Evolutionary conservation across 208 protist genomes (phyloP).

Genomic region (Trypanosoma congolense): DNA sequence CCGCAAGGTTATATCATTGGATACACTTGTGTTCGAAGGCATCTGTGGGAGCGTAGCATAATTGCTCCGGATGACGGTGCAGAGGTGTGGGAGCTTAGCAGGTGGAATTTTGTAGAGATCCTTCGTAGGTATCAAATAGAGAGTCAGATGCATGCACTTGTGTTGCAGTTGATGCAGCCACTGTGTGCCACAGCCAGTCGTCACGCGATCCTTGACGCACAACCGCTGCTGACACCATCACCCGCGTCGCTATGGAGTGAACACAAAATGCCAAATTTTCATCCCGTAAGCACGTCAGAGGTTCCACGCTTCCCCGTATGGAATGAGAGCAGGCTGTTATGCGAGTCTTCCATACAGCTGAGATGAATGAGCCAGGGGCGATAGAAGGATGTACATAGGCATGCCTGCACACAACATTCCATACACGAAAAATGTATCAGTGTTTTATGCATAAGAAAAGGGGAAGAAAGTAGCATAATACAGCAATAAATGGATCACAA

Average conservation of each 20-base stretch:
- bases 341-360: conserved; percentile 14
- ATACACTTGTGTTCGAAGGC: conserved; percentile 75
- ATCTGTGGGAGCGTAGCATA: conserved; percentile 63
- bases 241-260: conserved; percentile 73
- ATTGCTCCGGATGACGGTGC: conserved; percentile 51
- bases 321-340: conserved; percentile 59
- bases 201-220: conserved; percentile 41
- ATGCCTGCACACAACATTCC: too few species aligned
- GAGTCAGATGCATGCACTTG: conserved; percentile 37
- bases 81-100: conserved; percentile 76
- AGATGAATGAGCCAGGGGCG: neutral
- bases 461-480: neutral
- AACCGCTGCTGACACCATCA: conserved; percentile 59
- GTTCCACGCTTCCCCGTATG: conserved; percentile 50
- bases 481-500: neutral
- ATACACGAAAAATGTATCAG: too few species aligned
- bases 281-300: conserved; percentile 46
- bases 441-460: neutral
- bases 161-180: conserved; percentile 76
- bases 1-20: conserved; percentile 55
- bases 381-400: too few species aligned
- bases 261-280: conserved; percentile 51
- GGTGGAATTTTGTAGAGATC: conserved; percentile 47
- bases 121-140: conserved; percentile 52
- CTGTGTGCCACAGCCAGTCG: conserved; percentile 22